Evolutionary conservation across 208 protist species (phyloP).

Genomic region (Phytomonas francai): DNA sequence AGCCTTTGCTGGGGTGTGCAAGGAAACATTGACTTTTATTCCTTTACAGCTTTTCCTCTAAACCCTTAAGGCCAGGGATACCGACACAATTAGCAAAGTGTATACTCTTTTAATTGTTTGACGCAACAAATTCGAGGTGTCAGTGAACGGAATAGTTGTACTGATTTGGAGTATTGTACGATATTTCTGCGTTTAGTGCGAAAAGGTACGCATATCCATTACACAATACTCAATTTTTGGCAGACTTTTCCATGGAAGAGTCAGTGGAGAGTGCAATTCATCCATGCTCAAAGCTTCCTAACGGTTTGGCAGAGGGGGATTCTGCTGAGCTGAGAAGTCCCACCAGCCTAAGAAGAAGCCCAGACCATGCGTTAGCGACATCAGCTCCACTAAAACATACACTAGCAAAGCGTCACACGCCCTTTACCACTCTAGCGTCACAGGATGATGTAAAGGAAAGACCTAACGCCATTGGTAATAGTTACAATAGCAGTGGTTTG

Average conservation of each 20-base stretch:
- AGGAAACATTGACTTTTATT: background rate
- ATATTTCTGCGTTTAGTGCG: background rate
- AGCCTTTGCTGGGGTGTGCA: background rate
- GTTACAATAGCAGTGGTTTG: background rate
- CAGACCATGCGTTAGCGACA: background rate
- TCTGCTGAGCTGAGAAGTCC: background rate
- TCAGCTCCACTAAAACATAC: background rate
- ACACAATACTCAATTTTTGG: background rate
- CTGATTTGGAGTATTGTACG: background rate
- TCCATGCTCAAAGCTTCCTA: background rate
- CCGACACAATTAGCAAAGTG: background rate
- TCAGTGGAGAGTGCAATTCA: background rate
- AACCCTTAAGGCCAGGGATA: background rate
- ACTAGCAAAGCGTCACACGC: background rate
- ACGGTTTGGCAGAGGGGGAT: background rate
- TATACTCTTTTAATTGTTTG: background rate
- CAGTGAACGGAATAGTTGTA: background rate
- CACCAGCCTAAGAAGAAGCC: background rate
- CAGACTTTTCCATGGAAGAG: slow-evolving; percentile 1
- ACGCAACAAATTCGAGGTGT: background rate
- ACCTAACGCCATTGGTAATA: background rate
- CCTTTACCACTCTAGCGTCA: background rate
- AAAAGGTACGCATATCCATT: background rate
- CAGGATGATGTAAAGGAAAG: background rate
- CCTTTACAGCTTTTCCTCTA: background rate